These are phyloP conservation scores for Dioscorea cayenensis DNA, from an alignment of 116 monocot species.

Conservation along the genomic window DNA sequence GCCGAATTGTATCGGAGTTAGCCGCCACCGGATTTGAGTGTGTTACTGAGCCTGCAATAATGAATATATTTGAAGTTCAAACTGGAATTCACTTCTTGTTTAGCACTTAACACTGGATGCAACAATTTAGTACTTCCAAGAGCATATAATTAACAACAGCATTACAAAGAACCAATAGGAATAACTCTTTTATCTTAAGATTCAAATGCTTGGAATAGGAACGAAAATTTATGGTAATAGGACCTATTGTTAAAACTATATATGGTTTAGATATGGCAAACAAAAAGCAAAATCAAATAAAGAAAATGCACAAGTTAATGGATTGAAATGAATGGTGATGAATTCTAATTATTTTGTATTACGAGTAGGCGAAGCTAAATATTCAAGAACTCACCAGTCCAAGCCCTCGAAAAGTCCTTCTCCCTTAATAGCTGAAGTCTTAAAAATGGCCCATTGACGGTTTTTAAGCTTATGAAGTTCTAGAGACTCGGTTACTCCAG, in stretches of 20 bases:
- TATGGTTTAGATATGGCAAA: too few species aligned
- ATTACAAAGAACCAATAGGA: too few species aligned
- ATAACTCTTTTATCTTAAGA: too few species aligned
- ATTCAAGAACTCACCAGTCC: slow-evolving; percentile 55
- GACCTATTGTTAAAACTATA: too few species aligned
- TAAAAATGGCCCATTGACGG: slow-evolving; percentile 96
- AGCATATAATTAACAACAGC: too few species aligned
- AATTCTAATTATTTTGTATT: background rate
- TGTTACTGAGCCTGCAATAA: slow-evolving; percentile 85
- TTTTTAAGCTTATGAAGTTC: slow-evolving; percentile 91
- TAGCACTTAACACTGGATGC: too few species aligned
- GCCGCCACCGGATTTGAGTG: slow-evolving; percentile 73
- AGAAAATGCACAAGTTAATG: too few species aligned
- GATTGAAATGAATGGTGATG: background rate
- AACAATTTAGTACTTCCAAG: too few species aligned
- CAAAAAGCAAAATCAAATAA: too few species aligned
- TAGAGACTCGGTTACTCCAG: slow-evolving; percentile 80
- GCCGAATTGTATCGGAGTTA: slow-evolving; percentile 3
- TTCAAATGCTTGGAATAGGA: too few species aligned
- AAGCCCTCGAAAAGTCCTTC: slow-evolving; percentile 95
- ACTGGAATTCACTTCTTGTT: too few species aligned
- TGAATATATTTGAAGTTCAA: background rate
- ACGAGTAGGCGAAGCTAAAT: background rate
- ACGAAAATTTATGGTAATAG: too few species aligned
- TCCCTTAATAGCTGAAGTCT: slow-evolving; percentile 95